phyloP scores from a whole-genome alignment of 2,329 filamentous ascomycete genomes.

The Cytospora paraplurivora region DNA sequence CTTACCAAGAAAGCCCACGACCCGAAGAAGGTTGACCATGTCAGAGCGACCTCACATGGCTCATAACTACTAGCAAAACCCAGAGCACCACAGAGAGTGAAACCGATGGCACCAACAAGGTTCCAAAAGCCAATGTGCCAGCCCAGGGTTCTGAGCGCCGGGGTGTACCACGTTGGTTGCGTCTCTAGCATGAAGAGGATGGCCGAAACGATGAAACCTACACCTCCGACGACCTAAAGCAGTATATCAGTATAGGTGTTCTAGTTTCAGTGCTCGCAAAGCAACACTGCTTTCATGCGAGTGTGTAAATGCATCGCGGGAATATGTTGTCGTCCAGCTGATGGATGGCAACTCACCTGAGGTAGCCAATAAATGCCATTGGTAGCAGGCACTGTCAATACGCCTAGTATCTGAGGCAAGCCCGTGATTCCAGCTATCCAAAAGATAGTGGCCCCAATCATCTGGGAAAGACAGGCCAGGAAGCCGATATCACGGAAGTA shows the following conservation, averaged over 20 bases:
- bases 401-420: constrained; percentile 56
- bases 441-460: constrained; percentile 63
- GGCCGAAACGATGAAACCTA: constrained; percentile 61
- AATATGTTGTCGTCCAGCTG: background rate
- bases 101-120: constrained; percentile 63
- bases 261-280: background rate
- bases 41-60: constrained; percentile 49
- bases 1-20: constrained; percentile 51
- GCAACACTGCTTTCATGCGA: background rate
- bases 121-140: constrained; percentile 72
- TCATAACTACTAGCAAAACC: constrained; percentile 48
- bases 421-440: constrained; percentile 65
- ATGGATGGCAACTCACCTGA: constrained; percentile 46
- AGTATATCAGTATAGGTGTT: background rate
- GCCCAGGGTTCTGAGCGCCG: constrained; percentile 57
- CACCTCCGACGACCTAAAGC: constrained; percentile 60
- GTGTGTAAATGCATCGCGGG: background rate
- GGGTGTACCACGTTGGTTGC: constrained; percentile 63
- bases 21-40: constrained; percentile 52
- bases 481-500: constrained; percentile 66
- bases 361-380: constrained; percentile 64
- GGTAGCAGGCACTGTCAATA: constrained; percentile 47
- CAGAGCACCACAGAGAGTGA: constrained; percentile 61
- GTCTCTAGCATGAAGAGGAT: constrained; percentile 68
- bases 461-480: constrained; percentile 58